Conservation (phyloP, 805 yeast species). For the Teunomyces panamensis region DNA sequence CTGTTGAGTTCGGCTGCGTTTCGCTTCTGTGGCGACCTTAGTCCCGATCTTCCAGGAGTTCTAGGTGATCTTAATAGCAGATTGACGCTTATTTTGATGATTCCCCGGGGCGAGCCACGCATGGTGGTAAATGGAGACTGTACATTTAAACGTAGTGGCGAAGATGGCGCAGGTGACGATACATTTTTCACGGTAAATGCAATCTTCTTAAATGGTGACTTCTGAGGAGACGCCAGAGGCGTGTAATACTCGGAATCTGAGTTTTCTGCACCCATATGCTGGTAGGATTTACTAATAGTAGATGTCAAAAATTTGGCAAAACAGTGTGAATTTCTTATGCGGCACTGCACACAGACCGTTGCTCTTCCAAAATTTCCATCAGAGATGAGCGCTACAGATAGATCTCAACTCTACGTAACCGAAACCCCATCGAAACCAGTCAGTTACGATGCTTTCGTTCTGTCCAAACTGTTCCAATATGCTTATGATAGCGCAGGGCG, state of each 20-base stretch:
- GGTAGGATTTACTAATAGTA: not conserved
- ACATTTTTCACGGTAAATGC: not conserved
- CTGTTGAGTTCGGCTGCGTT: conserved; percentile 36
- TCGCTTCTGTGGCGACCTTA: conserved; percentile 43
- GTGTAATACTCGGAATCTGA: conserved; percentile 1
- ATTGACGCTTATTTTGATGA: conserved; percentile 17
- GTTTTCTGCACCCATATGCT: not conserved
- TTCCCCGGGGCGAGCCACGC: conserved; percentile 29
- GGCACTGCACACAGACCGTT: conserved; percentile 1
- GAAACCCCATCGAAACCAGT: not conserved
- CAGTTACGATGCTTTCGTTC: conserved; percentile 71
- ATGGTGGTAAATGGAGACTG: conserved; percentile 20
- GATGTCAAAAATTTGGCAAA: not conserved
- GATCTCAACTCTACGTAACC: not conserved
- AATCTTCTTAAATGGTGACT: not conserved
- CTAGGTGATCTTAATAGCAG: conserved; percentile 20
- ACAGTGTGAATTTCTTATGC: not conserved
- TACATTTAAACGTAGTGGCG: not conserved
- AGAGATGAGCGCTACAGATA: not conserved
- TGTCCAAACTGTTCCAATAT: conserved; percentile 94
- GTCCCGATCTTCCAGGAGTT: conserved; percentile 46
- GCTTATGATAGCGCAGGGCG: conserved; percentile 64
- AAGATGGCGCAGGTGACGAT: not conserved
- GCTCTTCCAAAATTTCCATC: not conserved
- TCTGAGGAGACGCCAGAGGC: not conserved